Evolutionary conservation across 331 rosid genomes (phyloP).

Genomic region (Cydonia oblonga): DNA sequence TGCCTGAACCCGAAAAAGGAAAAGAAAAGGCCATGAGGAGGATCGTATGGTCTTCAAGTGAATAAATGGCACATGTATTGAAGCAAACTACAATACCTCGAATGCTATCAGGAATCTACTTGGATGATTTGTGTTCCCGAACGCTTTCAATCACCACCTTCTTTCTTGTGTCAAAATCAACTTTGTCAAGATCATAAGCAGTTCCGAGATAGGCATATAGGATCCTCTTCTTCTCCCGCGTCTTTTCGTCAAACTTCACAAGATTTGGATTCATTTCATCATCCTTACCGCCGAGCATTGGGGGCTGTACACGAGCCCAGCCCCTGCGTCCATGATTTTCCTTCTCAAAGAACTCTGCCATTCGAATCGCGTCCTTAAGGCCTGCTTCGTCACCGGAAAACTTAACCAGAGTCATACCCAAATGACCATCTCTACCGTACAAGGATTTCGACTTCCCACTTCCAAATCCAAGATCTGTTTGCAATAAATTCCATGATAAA

Average conservation of each 20-base stretch:
- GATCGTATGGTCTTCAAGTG: not conserved
- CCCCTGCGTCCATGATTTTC: slow-evolving; percentile 72
- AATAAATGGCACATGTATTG: not conserved
- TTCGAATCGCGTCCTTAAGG: slow-evolving; percentile 65
- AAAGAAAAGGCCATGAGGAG: not conserved
- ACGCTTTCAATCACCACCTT: slow-evolving; percentile 54
- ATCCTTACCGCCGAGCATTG: slow-evolving; percentile 52
- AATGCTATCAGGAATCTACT: not conserved
- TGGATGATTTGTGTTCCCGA: slow-evolving; percentile 42
- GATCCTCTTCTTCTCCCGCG: slow-evolving; percentile 61
- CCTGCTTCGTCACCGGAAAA: slow-evolving; percentile 76
- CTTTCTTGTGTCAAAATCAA: slow-evolving; percentile 79
- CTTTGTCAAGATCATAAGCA: slow-evolving; percentile 73
- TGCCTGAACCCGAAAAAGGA: not conserved
- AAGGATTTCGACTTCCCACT: slow-evolving; percentile 95
- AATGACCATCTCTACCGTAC: slow-evolving; percentile 95
- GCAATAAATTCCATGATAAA: slow-evolving; percentile 21
- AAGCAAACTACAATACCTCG: not conserved
- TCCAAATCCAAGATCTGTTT: slow-evolving; percentile 77
- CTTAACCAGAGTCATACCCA: slow-evolving; percentile 71
- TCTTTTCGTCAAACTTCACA: slow-evolving; percentile 59
- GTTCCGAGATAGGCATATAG: slow-evolving; percentile 87
- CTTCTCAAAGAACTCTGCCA: slow-evolving; percentile 67
- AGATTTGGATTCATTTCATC: slow-evolving; percentile 79
- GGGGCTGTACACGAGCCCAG: slow-evolving; percentile 62